Percentiles rank a stretch among this genome's conserved stretches.
phyloP scores from a whole-genome alignment of 2,329 filamentous ascomycete genomes.

The Monosporascus sp. region DNA sequence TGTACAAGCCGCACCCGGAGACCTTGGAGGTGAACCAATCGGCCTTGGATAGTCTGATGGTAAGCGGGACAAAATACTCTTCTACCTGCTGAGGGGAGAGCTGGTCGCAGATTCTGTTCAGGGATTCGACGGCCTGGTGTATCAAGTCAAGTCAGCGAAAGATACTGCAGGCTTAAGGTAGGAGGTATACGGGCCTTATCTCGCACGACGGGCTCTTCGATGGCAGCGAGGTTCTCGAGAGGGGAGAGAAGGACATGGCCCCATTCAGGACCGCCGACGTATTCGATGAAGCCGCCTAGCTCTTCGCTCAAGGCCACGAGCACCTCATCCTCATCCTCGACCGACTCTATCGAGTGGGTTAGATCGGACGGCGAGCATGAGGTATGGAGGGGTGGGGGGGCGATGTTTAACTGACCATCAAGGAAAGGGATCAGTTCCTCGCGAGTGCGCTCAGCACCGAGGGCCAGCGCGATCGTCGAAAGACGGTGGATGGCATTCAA shows the following conservation, averaged over 20 bases:
- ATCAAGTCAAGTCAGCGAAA: slow-evolving; percentile 4
- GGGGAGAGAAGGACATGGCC: slow-evolving; percentile 95
- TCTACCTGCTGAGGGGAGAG: slow-evolving; percentile 90
- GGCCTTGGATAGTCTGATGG: slow-evolving; percentile 92
- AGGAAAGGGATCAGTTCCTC: slow-evolving; percentile 99
- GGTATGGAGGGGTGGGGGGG: slow-evolving; percentile 7
- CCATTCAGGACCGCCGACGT: slow-evolving; percentile 89
- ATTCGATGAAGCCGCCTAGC: slow-evolving; percentile 93
- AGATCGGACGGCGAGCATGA: slow-evolving; percentile 15
- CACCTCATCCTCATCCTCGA: slow-evolving; percentile 98
- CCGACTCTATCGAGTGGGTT: slow-evolving; percentile 66
- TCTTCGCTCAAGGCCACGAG: slow-evolving; percentile 95
- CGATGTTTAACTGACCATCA: slow-evolving; percentile 66
- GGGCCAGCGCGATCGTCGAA: slow-evolving; percentile 93
- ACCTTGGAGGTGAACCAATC: slow-evolving; percentile 99
- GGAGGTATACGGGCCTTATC: slow-evolving; percentile 69
- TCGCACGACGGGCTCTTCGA: slow-evolving; percentile 94
- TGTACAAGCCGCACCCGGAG: slow-evolving; percentile 93
- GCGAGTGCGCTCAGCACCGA: slow-evolving; percentile 92
- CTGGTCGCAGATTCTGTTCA: slow-evolving; percentile 97
- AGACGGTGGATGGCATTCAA: slow-evolving; percentile 98
- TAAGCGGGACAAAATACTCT: slow-evolving; percentile 94
- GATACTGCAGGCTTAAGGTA: slow-evolving; percentile 6
- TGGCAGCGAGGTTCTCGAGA: slow-evolving; percentile 94
- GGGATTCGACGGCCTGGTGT: slow-evolving; percentile 85